Evolutionary conservation across 371 early-diverging fungal species (phyloP), one percentile per base, ranked within the genome.

Genomic region (Mortierella sp.): DNA sequence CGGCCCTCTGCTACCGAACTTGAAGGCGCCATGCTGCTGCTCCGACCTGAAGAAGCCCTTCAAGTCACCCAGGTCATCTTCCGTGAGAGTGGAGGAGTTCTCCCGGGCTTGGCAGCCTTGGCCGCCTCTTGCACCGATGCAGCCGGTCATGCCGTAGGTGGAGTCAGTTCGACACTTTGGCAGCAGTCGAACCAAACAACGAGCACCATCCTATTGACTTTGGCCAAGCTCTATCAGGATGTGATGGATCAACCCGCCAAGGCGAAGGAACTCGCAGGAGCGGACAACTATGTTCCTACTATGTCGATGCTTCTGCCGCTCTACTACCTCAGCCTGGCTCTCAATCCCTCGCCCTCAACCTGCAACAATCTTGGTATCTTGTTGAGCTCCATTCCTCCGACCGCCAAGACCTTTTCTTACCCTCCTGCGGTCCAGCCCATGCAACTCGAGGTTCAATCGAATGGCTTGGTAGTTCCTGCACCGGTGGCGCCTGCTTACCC

Each of bases 321-420:
- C 28, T 97, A 97, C 87, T 98, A 97, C 82, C 78, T 96, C 43
- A 94, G 96, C 71, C 86, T 97, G 70, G 91, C 95, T 5, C 88
- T 97, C 43, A 90, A 93, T 77, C 96, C 97, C 26, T 95, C 96
- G 40, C 96, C 98, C 13, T 96, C 96, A 26, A 96, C 96, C 1
- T 96, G 97, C 86, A 96, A 97, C 88, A 97, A 97, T 80, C 81
- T 98, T 46, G 97, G 97, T 19, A 97, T 97, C 67, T 90, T 96
- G 28, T 87, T 95, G 37, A 94, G 93, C 43, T 94, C 93, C 24
- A 92, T 95, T 28, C 91, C 94, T 13, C 90, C 92, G 0, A 90
- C 95, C 8, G 88, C 90, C 8, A 90, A 93, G 21, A 88, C 89
- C 9, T 84, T 79, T 59, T 81, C 80, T 3, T 78, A 79, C 31